These are phyloP conservation scores for Penicillium sp. DNA, from an alignment of 2,329 filamentous ascomycete genomes.

Conservation along the genomic window DNA sequence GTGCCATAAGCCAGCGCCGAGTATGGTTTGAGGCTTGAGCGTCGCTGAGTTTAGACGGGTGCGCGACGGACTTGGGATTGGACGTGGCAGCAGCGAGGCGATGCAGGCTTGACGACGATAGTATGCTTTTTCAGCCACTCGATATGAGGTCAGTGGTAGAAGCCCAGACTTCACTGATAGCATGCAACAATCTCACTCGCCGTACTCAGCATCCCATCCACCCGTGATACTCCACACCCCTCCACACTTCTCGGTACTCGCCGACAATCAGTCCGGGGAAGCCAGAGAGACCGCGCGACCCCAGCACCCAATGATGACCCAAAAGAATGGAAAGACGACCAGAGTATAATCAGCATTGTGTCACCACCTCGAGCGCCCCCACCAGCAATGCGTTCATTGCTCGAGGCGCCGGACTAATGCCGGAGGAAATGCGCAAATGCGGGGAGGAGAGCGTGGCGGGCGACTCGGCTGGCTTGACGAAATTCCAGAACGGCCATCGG, in stretches of 20 bases:
- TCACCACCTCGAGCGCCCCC: constrained; percentile 3
- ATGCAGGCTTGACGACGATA: too few species aligned
- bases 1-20: background rate
- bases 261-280: background rate
- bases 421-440: constrained; percentile 10
- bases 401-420: constrained; percentile 2
- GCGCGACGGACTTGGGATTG: too few species aligned
- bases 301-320: too few species aligned
- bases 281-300: too few species aligned
- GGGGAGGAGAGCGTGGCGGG: constrained; percentile 3
- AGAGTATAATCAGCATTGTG: constrained; percentile 9
- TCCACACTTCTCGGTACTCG: background rate
- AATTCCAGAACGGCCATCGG: background rate
- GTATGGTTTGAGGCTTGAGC: constrained; percentile 11
- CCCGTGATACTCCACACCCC: background rate
- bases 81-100: too few species aligned
- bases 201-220: background rate
- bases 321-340: too few species aligned
- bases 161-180: too few species aligned
- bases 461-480: constrained; percentile 16
- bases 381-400: constrained; percentile 3
- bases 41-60: background rate
- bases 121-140: too few species aligned
- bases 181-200: too few species aligned
- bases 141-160: too few species aligned